phyloP scores from a whole-genome alignment of 495 filamentous ascomycete species.

The Tricharina praecox region DNA sequence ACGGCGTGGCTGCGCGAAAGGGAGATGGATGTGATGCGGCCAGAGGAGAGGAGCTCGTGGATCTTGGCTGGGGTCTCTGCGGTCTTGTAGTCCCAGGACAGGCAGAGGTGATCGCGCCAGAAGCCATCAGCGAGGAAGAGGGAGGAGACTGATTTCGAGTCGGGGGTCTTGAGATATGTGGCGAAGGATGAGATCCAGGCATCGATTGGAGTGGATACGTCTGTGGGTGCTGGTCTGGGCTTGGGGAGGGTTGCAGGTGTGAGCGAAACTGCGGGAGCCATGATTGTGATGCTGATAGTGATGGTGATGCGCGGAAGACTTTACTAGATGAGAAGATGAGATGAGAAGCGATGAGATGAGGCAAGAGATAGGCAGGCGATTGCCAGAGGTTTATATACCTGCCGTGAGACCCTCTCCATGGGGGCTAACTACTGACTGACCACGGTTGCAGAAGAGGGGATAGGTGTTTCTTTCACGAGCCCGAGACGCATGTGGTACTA shows the following conservation, averaged over 20 bases:
- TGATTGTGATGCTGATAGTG: background rate
- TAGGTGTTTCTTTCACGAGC: too few species aligned
- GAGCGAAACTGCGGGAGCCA: constrained; percentile 3
- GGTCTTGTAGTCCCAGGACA: constrained; percentile 46
- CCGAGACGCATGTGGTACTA: too few species aligned
- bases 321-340: too few species aligned
- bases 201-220: background rate
- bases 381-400: too few species aligned
- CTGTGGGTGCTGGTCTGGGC: background rate
- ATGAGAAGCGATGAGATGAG: background rate
- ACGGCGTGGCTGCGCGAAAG: background rate
- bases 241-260: constrained; percentile 1
- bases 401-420: too few species aligned
- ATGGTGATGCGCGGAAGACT: background rate
- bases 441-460: too few species aligned
- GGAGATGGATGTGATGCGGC: constrained; percentile 11
- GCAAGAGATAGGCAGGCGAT: background rate
- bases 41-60: constrained; percentile 30
- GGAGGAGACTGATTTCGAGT: background rate
- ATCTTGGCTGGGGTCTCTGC: constrained; percentile 39
- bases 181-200: background rate
- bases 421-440: too few species aligned
- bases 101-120: constrained; percentile 46
- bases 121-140: constrained; percentile 42
- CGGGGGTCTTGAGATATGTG: background rate